These are phyloP conservation scores for Penicillium sp. DNA, from an alignment of 2,329 filamentous ascomycete species.

Conservation along the genomic window DNA sequence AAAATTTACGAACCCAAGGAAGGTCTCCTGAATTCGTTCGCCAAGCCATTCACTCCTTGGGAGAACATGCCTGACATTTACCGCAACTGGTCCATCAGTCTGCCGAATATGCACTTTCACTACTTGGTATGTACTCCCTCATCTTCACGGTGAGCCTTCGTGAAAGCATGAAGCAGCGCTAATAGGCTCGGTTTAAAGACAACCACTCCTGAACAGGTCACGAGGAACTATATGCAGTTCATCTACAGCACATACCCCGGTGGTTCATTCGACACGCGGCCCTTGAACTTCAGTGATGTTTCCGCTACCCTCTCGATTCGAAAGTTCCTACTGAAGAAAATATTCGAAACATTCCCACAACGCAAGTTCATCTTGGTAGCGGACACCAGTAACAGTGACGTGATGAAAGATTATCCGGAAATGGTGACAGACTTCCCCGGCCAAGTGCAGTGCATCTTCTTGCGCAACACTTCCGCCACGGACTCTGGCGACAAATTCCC, in stretches of 20 bases:
- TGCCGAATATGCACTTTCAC: constrained; percentile 1
- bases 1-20: constrained; percentile 73
- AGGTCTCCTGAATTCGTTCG: constrained; percentile 71
- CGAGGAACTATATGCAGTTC: constrained; percentile 68
- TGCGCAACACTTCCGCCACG: constrained; percentile 68
- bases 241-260: constrained; percentile 73
- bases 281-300: constrained; percentile 73
- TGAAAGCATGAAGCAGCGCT: not conserved
- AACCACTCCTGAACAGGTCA: constrained; percentile 71
- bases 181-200: constrained; percentile 47
- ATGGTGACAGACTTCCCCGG: constrained; percentile 61
- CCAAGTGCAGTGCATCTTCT: constrained; percentile 70
- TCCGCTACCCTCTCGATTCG: constrained; percentile 66
- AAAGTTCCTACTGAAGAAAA: constrained; percentile 60
- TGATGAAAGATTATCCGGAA: constrained; percentile 58
- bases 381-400: constrained; percentile 69
- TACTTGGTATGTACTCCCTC: not conserved
- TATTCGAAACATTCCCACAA: constrained; percentile 68
- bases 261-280: constrained; percentile 70
- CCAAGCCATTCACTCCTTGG: constrained; percentile 64
- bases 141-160: not conserved
- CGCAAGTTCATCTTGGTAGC: constrained; percentile 71
- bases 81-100: constrained; percentile 52
- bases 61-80: constrained; percentile 76
- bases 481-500: constrained; percentile 64